These are phyloP conservation scores for Tricladium varicosporioides DNA, from an alignment of 2,329 filamentous ascomycete species.

Conservation along the genomic window DNA sequence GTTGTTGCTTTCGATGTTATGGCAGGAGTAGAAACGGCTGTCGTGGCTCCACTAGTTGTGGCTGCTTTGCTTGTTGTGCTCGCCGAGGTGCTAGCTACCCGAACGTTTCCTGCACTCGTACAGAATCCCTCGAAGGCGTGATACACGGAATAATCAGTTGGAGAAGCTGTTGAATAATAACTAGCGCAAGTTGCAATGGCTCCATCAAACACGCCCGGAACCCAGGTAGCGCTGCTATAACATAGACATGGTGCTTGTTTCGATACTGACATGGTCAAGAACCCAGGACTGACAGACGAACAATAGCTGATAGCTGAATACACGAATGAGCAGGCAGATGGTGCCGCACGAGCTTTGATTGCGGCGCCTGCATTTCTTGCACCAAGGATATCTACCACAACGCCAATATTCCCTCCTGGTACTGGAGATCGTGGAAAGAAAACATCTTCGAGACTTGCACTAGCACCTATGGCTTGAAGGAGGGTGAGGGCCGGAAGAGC, in stretches of 20 bases:
- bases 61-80: not conserved
- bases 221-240: slow-evolving; percentile 19
- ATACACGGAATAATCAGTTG: slow-evolving; percentile 4
- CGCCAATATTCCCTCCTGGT: not conserved
- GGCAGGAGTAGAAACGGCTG: not conserved
- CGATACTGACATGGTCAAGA: not conserved
- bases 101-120: slow-evolving; percentile 33
- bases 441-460: slow-evolving; percentile 6
- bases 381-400: not conserved
- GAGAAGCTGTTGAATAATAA: slow-evolving; percentile 11
- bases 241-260: slow-evolving; percentile 22
- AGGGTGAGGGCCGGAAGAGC: not conserved
- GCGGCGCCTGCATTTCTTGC: not conserved
- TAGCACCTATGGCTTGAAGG: slow-evolving; percentile 1
- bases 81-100: not conserved
- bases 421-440: slow-evolving; percentile 5
- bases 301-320: slow-evolving; percentile 10
- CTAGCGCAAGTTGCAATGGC: slow-evolving; percentile 8
- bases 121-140: slow-evolving; percentile 13
- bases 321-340: slow-evolving; percentile 5
- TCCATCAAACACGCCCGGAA: slow-evolving; percentile 11
- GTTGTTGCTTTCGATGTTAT: not conserved
- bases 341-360: slow-evolving; percentile 1
- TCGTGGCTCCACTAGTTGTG: not conserved
- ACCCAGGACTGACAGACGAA: slow-evolving; percentile 15